Percentiles rank a stretch among this genome's conserved stretches.
Conservation (phyloP, 805 yeast species). For the Wickerhamiella nectarea region DNA sequence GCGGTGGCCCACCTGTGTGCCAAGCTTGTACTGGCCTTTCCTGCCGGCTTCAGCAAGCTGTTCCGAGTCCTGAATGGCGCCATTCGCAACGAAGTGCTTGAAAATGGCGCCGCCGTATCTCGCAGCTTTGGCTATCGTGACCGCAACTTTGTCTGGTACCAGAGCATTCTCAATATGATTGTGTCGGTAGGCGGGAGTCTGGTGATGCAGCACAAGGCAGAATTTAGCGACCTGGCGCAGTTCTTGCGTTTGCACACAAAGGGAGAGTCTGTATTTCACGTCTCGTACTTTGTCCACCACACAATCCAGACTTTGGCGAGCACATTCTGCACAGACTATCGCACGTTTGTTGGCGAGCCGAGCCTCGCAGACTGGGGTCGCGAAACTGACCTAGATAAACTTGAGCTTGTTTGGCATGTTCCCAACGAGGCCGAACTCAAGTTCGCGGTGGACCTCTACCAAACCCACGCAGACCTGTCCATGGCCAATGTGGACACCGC, state of each 20-base stretch:
- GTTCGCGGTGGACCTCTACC: conserved; percentile 49
- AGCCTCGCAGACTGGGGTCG: conserved; percentile 33
- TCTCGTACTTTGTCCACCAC: conserved; percentile 54
- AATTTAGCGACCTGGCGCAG: conserved; percentile 35
- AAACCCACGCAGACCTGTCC: conserved; percentile 29
- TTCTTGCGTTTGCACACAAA: conserved; percentile 34
- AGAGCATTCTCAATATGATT: conserved; percentile 55
- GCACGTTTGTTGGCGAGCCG: conserved; percentile 11
- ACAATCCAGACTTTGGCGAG: conserved; percentile 49
- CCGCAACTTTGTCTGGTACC: conserved; percentile 55
- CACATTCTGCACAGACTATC: conserved; percentile 25
- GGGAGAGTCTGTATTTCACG: conserved; percentile 52
- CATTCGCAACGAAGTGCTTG: conserved; percentile 52
- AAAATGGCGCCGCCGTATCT: conserved; percentile 68
- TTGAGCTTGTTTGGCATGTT: conserved; percentile 59
- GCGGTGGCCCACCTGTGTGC: conserved; percentile 62
- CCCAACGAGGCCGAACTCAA: conserved; percentile 46
- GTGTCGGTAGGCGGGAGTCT: conserved; percentile 51
- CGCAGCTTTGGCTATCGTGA: conserved; percentile 65
- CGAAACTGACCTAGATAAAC: conserved; percentile 15
- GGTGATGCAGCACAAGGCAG: conserved; percentile 32
- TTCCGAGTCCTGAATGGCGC: conserved; percentile 35
- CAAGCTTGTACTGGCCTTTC: conserved; percentile 52
- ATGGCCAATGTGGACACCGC: conserved; percentile 17
- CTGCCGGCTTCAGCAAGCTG: conserved; percentile 33